phyloP scores from a whole-genome alignment of 306 rosid genomes.

The Rosa chinensis region DNA sequence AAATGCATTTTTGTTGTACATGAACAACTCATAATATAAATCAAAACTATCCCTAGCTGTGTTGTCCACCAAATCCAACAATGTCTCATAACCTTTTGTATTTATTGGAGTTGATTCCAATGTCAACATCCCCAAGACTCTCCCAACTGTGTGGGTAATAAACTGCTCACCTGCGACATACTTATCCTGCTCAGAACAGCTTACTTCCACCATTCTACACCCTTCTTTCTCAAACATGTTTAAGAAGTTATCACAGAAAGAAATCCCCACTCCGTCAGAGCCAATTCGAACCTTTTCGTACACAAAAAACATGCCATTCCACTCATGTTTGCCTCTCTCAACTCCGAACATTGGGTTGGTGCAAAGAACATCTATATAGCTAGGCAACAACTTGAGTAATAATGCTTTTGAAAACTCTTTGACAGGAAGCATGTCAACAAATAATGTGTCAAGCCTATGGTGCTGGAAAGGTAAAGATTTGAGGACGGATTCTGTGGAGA shows the following conservation, averaged over 20 bases:
- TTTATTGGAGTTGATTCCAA: background rate
- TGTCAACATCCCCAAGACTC: background rate
- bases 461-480: background rate
- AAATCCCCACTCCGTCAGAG: background rate
- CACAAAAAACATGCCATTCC: background rate
- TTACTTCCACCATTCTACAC: background rate
- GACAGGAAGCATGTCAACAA: slow-evolving; percentile 7
- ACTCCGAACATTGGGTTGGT: background rate
- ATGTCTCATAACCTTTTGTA: slow-evolving; percentile 2
- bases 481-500: background rate
- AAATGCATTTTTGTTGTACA: background rate
- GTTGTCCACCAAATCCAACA: background rate
- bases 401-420: background rate
- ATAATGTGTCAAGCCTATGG: background rate
- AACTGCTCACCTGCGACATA: background rate
- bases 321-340: background rate
- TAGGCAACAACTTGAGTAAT: background rate
- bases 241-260: background rate
- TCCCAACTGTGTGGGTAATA: background rate
- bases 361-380: background rate
- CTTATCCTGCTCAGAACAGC: background rate
- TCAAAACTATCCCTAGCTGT: background rate
- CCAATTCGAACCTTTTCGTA: background rate
- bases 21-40: background rate
- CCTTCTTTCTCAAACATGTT: background rate